These are phyloP conservation scores for Ustilago lituana DNA, from an alignment of 1,284 basidiomycete genomes.

Conservation along the genomic window DNA sequence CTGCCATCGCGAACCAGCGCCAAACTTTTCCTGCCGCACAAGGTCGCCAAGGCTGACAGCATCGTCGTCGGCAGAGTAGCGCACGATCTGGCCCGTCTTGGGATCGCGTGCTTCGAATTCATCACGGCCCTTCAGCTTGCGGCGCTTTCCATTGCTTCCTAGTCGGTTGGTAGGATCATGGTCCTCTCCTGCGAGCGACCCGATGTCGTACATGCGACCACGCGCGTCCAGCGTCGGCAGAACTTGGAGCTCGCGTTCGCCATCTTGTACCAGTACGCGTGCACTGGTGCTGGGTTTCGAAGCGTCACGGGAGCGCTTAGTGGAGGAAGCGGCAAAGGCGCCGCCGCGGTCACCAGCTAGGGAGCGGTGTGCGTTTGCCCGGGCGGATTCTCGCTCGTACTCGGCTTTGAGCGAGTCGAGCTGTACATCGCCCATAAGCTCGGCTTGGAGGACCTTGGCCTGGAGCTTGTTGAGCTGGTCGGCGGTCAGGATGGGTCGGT, in stretches of 20 bases:
- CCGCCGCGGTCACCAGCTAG: constrained; percentile 63
- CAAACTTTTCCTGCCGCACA: constrained; percentile 88
- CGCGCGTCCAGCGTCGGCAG: constrained; percentile 87
- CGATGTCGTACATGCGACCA: constrained; percentile 90
- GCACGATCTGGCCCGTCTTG: constrained; percentile 70
- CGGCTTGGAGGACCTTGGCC: constrained; percentile 89
- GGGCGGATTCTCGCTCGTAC: constrained; percentile 77
- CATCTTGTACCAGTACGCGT: constrained; percentile 23
- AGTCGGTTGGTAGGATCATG: no score
- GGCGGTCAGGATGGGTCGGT: constrained; percentile 63
- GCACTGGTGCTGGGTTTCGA: not conserved
- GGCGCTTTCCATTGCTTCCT: constrained; percentile 1
- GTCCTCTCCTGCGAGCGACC: constrained; percentile 70
- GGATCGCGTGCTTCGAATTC: constrained; percentile 86
- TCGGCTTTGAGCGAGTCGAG: constrained; percentile 82
- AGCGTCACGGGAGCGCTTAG: not conserved
- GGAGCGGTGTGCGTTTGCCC: constrained; percentile 66
- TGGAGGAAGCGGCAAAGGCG: constrained; percentile 24
- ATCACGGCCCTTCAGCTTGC: constrained; percentile 74
- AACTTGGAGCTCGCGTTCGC: constrained; percentile 74
- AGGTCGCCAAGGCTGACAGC: constrained; percentile 85
- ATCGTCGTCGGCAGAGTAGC: constrained; percentile 77
- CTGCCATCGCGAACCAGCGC: constrained; percentile 85
- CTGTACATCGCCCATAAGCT: constrained; percentile 77
- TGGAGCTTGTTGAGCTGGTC: constrained; percentile 87